phyloP scores from a whole-genome alignment of 768 basidiomycete species.

The Chalciporus chontae region DNA sequence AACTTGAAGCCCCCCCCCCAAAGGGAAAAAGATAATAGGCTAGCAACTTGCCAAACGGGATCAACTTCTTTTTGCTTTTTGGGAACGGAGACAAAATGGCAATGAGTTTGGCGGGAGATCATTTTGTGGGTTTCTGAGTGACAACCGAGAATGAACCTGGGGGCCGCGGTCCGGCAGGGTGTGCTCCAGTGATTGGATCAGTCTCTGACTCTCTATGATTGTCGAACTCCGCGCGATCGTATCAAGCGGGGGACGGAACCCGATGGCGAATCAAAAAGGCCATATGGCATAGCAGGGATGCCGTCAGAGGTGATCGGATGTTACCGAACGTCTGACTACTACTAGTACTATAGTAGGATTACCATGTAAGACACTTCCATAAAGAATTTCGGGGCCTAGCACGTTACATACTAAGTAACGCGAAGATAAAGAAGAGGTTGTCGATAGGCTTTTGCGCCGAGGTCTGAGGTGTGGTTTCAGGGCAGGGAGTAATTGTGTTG shows the following conservation, averaged over 20 bases:
- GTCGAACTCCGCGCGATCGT: constrained; percentile 25
- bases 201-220: constrained; percentile 11
- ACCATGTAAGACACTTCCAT: constrained; percentile 18
- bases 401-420: constrained; percentile 3
- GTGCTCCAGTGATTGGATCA: constrained; percentile 22
- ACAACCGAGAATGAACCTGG: constrained; percentile 14
- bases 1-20: constrained; percentile 16
- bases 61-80: constrained; percentile 13
- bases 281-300: constrained; percentile 29
- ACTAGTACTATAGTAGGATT: too few species aligned
- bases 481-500: neutral
- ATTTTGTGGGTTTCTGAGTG: constrained; percentile 10
- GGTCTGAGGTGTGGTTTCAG: neutral
- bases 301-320: constrained; percentile 28
- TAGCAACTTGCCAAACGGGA: constrained; percentile 21
- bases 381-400: constrained; percentile 11
- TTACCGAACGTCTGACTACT: constrained; percentile 17
- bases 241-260: constrained; percentile 26
- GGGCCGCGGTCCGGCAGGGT: constrained; percentile 16
- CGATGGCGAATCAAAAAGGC: constrained; percentile 20
- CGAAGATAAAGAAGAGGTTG: constrained; percentile 16
- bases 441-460: constrained; percentile 11
- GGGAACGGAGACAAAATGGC: neutral
- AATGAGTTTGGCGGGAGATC: constrained; percentile 5
- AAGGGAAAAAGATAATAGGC: constrained; percentile 20